These are phyloP conservation scores for Closterium sp. DNA, from an alignment of 139 green algal species.

Conservation along the genomic window DNA sequence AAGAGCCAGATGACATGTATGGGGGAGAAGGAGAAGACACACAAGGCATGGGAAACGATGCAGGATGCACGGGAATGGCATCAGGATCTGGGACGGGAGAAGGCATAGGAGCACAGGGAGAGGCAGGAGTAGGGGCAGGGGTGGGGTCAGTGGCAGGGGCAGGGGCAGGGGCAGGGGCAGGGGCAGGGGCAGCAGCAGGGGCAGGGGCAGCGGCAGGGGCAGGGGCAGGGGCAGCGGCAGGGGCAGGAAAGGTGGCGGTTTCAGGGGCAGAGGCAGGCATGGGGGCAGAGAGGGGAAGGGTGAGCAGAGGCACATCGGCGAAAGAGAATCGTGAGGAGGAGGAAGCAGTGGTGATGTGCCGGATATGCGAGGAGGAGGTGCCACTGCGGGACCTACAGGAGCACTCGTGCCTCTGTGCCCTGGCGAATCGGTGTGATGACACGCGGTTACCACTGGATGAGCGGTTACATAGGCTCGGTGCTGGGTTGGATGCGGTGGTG, in stretches of 20 bases:
- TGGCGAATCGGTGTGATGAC: constrained; percentile 10
- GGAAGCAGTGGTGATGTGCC: constrained; percentile 12
- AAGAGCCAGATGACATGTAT: too few relatives aligned
- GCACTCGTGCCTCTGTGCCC: constrained; percentile 21
- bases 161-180: neutral
- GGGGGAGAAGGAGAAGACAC: too few relatives aligned
- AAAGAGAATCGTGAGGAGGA: neutral
- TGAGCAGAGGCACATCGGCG: neutral
- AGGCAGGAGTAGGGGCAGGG: too few relatives aligned
- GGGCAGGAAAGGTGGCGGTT: too few relatives aligned
- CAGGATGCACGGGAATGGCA: too few relatives aligned
- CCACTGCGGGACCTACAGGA: neutral
- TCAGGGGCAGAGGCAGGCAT: neutral
- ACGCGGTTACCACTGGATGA: constrained; percentile 1
- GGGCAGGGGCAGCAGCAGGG: neutral
- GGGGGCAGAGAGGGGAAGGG: neutral
- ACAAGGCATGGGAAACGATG: too few relatives aligned
- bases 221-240: too few relatives aligned
- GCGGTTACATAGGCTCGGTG: neutral
- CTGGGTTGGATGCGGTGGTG: constrained; percentile 1
- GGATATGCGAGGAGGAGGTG: constrained; percentile 23
- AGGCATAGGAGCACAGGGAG: too few relatives aligned
- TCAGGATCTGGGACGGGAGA: too few relatives aligned
- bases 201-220: neutral
- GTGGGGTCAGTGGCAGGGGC: too few relatives aligned